Evolutionary conservation across 2,329 filamentous ascomycete genomes (phyloP).

Genomic region (Blastomyces gilchristii): DNA sequence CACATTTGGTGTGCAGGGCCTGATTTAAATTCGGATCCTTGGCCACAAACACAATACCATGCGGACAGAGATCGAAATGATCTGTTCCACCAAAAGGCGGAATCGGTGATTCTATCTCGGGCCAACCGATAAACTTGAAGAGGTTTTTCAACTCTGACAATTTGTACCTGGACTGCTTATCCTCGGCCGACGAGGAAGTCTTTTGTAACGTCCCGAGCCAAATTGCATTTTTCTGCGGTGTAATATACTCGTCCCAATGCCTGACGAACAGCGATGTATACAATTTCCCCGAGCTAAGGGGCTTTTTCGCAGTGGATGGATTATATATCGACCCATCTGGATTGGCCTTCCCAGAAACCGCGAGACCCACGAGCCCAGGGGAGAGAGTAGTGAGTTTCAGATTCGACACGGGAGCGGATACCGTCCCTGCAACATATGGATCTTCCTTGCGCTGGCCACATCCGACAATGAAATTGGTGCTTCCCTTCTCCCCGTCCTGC

Average conservation of each 20-base stretch:
- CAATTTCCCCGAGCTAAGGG: constrained; percentile 37
- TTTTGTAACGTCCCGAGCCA: constrained; percentile 40
- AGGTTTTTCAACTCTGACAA: constrained; percentile 37
- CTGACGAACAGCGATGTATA: constrained; percentile 45
- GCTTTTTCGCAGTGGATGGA: constrained; percentile 39
- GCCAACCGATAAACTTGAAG: constrained; percentile 30
- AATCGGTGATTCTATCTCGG: constrained; percentile 38
- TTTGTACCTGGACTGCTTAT: constrained; percentile 21
- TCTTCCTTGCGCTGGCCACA: constrained; percentile 30
- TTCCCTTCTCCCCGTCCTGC: constrained; percentile 36
- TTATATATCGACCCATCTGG: constrained; percentile 41
- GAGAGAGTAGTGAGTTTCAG: constrained; percentile 37
- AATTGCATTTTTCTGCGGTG: constrained; percentile 41
- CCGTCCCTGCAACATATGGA: constrained; percentile 37
- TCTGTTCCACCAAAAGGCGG: constrained; percentile 39
- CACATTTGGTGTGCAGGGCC: constrained; percentile 38
- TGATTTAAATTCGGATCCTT: constrained; percentile 38
- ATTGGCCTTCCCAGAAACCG: constrained; percentile 39
- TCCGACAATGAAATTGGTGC: constrained; percentile 37
- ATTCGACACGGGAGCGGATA: constrained; percentile 37
- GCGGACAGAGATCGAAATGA: constrained; percentile 38
- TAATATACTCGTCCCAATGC: constrained; percentile 44
- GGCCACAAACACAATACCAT: constrained; percentile 37
- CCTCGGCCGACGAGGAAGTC: constrained; percentile 23
- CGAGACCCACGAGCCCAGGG: constrained; percentile 36